Evolutionary conservation across 305 asterid species (phyloP).

Genomic region (Fraxinus platypoda): DNA sequence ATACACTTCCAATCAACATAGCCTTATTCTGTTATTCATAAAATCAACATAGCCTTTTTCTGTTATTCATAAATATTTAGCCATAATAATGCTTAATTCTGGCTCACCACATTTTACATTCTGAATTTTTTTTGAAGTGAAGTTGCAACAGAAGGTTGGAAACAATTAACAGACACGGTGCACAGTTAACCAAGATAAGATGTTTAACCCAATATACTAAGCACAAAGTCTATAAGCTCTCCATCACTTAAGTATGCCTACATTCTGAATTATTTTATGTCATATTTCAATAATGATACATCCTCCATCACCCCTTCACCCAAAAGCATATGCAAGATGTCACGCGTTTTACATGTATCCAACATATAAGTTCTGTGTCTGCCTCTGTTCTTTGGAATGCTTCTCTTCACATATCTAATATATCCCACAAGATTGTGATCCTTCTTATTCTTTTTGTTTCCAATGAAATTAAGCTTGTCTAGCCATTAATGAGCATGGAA

Average conservation of each 20-base stretch:
- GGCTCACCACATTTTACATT: background rate
- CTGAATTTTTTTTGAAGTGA: background rate
- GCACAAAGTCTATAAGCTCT: background rate
- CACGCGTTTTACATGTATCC: background rate
- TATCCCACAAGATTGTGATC: background rate
- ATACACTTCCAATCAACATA: constrained; percentile 18
- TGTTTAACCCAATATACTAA: background rate
- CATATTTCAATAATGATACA: background rate
- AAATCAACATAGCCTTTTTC: constrained; percentile 3
- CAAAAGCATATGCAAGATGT: background rate
- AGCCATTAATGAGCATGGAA: background rate
- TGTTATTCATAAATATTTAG: background rate
- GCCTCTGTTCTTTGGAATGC: background rate
- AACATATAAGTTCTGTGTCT: background rate
- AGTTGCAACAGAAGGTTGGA: background rate
- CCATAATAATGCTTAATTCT: background rate
- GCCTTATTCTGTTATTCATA: background rate
- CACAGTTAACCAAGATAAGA: background rate
- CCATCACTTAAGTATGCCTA: background rate
- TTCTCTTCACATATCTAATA: background rate
- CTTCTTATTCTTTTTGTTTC: background rate
- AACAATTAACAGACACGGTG: background rate
- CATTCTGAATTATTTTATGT: background rate
- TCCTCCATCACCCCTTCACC: background rate
- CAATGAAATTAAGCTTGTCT: background rate